These are phyloP conservation scores for Phialophora expanda DNA, from an alignment of 2,329 filamentous ascomycete species.

Conservation along the genomic window DNA sequence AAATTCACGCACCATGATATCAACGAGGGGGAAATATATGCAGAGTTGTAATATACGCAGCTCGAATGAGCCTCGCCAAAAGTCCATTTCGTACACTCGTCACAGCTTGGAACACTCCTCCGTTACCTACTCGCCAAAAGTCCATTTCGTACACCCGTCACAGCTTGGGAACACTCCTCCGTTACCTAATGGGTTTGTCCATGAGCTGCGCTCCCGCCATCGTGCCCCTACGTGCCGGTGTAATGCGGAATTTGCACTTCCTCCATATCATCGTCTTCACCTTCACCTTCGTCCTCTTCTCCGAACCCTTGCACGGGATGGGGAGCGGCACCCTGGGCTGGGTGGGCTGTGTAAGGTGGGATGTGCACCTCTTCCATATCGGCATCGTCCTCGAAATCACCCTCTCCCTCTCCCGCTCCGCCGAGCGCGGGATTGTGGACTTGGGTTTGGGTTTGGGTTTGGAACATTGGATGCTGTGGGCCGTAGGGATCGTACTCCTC, in stretches of 20 bases:
- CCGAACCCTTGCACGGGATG: too few species aligned
- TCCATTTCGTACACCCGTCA: neutral
- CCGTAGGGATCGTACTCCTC: too few species aligned
- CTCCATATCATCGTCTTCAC: neutral
- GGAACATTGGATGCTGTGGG: too few species aligned
- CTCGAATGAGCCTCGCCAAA: too few species aligned
- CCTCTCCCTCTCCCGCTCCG: neutral
- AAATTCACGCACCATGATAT: neutral
- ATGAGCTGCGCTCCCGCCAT: neutral
- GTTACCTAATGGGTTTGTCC: neutral
- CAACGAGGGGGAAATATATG: neutral
- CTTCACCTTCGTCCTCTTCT: neutral
- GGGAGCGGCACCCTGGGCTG: neutral
- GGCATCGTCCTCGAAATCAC: neutral
- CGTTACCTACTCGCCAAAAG: neutral
- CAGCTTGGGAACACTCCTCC: neutral
- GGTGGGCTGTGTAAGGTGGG: neutral
- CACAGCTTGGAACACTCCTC: neutral
- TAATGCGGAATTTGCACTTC: neutral
- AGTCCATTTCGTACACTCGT: neutral
- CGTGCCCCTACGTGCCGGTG: neutral
- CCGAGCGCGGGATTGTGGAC: neutral
- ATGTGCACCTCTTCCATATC: neutral
- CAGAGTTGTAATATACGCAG: neutral
- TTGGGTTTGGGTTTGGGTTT: too few species aligned